Conservation (phyloP, 2,329 filamentous ascomycete genomes). For the Exophiala oligosperma region DNA sequence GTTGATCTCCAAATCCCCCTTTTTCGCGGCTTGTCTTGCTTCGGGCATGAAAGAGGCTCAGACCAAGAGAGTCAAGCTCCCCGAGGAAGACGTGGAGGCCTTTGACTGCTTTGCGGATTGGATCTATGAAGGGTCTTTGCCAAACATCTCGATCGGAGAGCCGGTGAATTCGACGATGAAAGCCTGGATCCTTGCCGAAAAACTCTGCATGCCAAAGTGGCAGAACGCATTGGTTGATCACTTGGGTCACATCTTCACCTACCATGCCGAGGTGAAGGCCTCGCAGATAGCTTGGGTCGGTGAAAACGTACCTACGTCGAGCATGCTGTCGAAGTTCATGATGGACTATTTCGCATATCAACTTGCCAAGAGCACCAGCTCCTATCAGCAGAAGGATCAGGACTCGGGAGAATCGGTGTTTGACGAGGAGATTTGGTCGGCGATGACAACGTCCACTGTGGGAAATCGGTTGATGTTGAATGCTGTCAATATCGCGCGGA, state of each 20-base stretch:
- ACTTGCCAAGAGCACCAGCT: constrained; percentile 15
- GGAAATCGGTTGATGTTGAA: no score
- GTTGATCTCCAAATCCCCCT: constrained; percentile 4
- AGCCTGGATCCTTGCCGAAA: constrained; percentile 17
- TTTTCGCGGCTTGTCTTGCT: constrained; percentile 14
- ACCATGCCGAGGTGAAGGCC: background rate
- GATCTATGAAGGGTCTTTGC: constrained; percentile 5
- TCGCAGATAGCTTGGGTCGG: background rate
- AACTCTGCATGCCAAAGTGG: constrained; percentile 8
- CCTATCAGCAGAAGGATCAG: background rate
- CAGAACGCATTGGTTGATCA: constrained; percentile 13
- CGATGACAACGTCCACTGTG: no score
- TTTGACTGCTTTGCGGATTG: constrained; percentile 12
- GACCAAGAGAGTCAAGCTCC: constrained; percentile 7
- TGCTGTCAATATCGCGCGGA: no score
- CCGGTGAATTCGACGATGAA: no score
- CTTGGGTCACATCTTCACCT: background rate
- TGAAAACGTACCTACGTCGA: background rate
- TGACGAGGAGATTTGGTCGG: no score
- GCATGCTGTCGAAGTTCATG: constrained; percentile 2
- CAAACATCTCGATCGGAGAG: no score
- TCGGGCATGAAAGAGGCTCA: constrained; percentile 10
- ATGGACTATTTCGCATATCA: constrained; percentile 7
- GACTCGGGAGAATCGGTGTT: no score
- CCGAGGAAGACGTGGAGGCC: constrained; percentile 7